Evolutionary conservation across 2,329 filamentous ascomycete species (phyloP), one percentile per base, ranked within the genome.

Genomic region (Cryphonectria nitschkei): DNA sequence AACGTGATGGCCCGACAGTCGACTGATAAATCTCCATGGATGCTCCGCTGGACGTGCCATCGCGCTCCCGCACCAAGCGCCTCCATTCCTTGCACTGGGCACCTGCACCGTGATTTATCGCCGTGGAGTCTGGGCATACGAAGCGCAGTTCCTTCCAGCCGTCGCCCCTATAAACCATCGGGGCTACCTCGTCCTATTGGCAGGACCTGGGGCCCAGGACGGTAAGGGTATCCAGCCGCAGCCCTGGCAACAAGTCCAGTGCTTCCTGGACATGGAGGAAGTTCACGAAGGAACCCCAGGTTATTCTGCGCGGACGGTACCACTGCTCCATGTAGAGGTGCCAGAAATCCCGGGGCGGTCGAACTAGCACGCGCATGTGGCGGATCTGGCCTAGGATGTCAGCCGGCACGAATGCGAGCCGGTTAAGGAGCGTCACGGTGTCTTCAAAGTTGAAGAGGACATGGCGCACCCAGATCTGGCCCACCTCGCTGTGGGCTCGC

Each of bases 371-470:
- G 46, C 46, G 19, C 46, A 50, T 50, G 46, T 50, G 46, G 19
- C 46, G 46, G 46, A 50, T 50, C 22, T 50, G 7, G 46, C 46
- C 7, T 19, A 50, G 22, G 16, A n/a, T 2, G 46, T 1, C 22
- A 5, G 2, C 19, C 46, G 46, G 46, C 46, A 50, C 7, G 46
- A 50, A 14, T 1, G 54, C 54, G 54, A 58, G 54, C 32, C 54
- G 26, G 54, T 58, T 22, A 26, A 58, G 54, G 11, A 58, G 54
- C 9, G 26, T 58, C 54, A 32, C 26, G 26, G 22, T 58, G 26
- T 58, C 54, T 34, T 58, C 54, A 34, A 58, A 58, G 54, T 34
- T 58, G 32, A 58, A 58, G 54, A 58, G 26, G 32, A 58, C 54
- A 13, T 34, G 32, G 13, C 54, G 26, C 26, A 58, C 32, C 54